Percentiles rank a stretch among this genome's conserved stretches.
Evolutionary conservation across 352 stramenopile species (phyloP).

Genomic region (Globisporangium cederbergense): DNA sequence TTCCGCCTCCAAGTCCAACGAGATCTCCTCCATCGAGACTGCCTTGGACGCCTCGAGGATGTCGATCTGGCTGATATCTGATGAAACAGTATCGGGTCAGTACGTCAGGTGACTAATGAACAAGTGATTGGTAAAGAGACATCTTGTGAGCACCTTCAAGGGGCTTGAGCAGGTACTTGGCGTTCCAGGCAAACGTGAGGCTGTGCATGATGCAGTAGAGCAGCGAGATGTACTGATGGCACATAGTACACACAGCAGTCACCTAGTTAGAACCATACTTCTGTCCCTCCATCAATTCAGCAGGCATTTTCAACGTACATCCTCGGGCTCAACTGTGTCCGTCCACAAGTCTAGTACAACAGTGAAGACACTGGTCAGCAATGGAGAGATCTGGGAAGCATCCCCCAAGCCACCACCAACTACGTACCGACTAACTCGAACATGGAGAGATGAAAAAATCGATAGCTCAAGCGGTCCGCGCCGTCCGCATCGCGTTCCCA

Average conservation of each 20-base stretch:
- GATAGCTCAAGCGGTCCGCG: slow-evolving; percentile 52
- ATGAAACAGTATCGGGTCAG: neutral
- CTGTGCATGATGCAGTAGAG: slow-evolving; percentile 76
- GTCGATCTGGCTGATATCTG: slow-evolving; percentile 54
- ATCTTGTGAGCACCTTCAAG: slow-evolving; percentile 32
- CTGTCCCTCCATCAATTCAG: neutral
- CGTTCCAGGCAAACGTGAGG: slow-evolving; percentile 49
- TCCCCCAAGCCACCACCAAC: neutral
- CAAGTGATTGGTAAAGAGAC: neutral
- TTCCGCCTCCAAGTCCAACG: slow-evolving; percentile 42
- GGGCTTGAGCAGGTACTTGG: slow-evolving; percentile 42
- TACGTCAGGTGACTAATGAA: no score
- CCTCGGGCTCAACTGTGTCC: slow-evolving; percentile 56
- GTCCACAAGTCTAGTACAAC: slow-evolving; percentile 50
- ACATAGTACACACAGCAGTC: neutral
- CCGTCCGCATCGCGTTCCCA: slow-evolving; percentile 59
- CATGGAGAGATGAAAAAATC: slow-evolving; percentile 80
- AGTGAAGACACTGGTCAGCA: neutral
- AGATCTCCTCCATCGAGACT: slow-evolving; percentile 41
- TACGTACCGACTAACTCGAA: slow-evolving; percentile 73
- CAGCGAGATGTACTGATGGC: slow-evolving; percentile 62
- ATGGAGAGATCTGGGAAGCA: neutral
- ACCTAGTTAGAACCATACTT: neutral
- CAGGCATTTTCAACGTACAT: slow-evolving; percentile 35
- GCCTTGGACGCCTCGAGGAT: slow-evolving; percentile 55